phyloP scores from a whole-genome alignment of 148 eudicot genomes.

The Polygonum aviculare region DNA sequence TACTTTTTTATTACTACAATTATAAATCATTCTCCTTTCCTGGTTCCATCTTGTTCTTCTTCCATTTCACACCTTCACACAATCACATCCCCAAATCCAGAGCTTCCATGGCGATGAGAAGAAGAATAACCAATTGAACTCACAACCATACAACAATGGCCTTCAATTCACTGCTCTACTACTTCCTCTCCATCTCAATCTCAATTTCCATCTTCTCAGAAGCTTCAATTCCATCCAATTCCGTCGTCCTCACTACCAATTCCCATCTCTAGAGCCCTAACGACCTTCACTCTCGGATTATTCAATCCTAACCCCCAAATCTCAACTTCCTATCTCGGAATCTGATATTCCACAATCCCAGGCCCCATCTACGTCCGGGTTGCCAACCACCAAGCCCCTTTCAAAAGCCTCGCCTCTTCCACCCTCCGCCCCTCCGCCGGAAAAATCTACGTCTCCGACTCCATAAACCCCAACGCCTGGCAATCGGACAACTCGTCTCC shows the following conservation, averaged over 20 bases:
- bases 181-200: background rate
- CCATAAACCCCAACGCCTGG: slow-evolving; percentile 31
- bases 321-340: slow-evolving; percentile 40
- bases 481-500: slow-evolving; percentile 18
- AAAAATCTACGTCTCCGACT: slow-evolving; percentile 25
- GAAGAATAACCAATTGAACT: background rate
- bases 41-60: no score
- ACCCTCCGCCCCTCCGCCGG: slow-evolving; percentile 22
- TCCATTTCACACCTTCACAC: background rate
- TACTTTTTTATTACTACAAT: no score
- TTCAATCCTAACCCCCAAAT: slow-evolving; percentile 32
- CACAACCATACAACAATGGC: background rate
- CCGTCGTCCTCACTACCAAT: background rate
- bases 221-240: background rate
- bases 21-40: background rate
- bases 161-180: background rate
- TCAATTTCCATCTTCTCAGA: background rate
- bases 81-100: background rate
- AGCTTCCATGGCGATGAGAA: background rate
- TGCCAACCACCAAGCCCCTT: slow-evolving; percentile 51
- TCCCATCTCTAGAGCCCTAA: slow-evolving; percentile 12
- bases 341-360: slow-evolving; percentile 56
- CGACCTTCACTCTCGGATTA: slow-evolving; percentile 49
- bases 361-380: slow-evolving; percentile 66
- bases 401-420: slow-evolving; percentile 23